Evolutionary conservation across 176 grass and related monocot genomes (phyloP).

Genomic region (Oryza officinalis): DNA sequence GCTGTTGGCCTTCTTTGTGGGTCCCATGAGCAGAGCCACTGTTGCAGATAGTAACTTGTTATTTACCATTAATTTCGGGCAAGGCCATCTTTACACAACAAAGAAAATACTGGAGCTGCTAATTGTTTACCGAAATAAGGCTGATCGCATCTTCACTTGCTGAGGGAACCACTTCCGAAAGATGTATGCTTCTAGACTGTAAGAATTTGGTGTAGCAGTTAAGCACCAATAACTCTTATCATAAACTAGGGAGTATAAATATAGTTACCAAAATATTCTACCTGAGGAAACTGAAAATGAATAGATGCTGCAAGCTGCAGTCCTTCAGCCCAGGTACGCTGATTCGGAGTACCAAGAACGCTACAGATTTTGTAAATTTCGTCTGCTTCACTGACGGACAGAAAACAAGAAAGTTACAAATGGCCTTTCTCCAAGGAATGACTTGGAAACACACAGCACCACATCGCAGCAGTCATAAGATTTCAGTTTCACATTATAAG

Average conservation of each 20-base stretch:
- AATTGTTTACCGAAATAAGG: conserved; percentile 80
- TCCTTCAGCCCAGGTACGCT: conserved; percentile 75
- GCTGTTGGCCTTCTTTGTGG: conserved; percentile 77
- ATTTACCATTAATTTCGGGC: conserved; percentile 12
- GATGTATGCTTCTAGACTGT: conserved; percentile 60
- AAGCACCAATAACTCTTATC: conserved; percentile 18
- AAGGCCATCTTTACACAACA: neutral
- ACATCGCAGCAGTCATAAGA: neutral
- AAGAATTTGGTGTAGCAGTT: conserved; percentile 10
- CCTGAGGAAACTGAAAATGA: conserved; percentile 85
- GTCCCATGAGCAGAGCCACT: conserved; percentile 96
- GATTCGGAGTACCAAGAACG: conserved; percentile 83
- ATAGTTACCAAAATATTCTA: neutral
- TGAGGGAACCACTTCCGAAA: conserved; percentile 70
- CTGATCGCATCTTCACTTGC: conserved; percentile 76
- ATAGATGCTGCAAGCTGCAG: conserved; percentile 75
- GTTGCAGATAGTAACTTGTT: neutral
- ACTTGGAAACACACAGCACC: neutral
- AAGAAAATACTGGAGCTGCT: neutral
- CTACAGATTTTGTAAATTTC: conserved; percentile 96
- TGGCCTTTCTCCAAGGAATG: neutral
- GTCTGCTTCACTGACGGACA: conserved; percentile 71
- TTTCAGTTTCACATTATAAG: neutral
- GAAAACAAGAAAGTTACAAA: conserved; percentile 25
- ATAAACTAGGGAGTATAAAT: neutral